A percentile compares a stretch with the other conserved stretches of the same genome.
These are phyloP conservation scores for Plenodomus tracheiphilus DNA, from an alignment of 2,329 filamentous ascomycete genomes.

Conservation along the genomic window DNA sequence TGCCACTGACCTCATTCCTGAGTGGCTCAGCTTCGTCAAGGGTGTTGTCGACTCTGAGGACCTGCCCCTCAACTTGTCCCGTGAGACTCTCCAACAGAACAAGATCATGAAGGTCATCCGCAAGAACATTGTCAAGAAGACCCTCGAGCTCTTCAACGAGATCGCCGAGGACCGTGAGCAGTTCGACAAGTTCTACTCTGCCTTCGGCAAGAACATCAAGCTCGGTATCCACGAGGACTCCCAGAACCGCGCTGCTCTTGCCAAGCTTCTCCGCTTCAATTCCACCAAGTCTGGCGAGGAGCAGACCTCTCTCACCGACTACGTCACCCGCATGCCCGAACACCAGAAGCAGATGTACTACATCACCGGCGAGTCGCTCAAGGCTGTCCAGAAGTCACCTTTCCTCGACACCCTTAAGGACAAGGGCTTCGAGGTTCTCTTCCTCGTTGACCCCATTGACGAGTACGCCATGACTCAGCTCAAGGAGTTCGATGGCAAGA, in stretches of 20 bases:
- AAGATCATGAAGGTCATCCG: conserved; percentile 99
- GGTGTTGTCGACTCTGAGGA: conserved; percentile 99
- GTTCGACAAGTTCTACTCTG: conserved; percentile 99
- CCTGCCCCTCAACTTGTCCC: conserved; percentile 97
- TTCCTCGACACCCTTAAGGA: conserved; percentile 99
- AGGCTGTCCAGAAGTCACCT: conserved; percentile 96
- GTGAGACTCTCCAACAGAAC: conserved; percentile 99
- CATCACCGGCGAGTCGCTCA: conserved; percentile 99
- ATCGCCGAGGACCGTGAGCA: conserved; percentile 99
- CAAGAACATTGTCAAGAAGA: conserved; percentile 99
- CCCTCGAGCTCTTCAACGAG: conserved; percentile 98
- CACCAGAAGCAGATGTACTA: conserved; percentile 99
- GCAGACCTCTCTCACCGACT: conserved; percentile 91
- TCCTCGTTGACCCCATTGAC: conserved; percentile 98
- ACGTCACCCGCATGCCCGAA: conserved; percentile 98
- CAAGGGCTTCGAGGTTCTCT: conserved; percentile 99
- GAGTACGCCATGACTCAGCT: conserved; percentile 99
- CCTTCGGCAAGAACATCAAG: conserved; percentile 99
- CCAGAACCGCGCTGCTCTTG: conserved; percentile 89
- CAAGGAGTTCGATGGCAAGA: conserved; percentile 99
- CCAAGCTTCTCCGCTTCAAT: conserved; percentile 98
- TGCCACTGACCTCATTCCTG: conserved; percentile 96
- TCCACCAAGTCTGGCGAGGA: conserved; percentile 99
- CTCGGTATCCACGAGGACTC: conserved; percentile 99
- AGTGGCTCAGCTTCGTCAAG: conserved; percentile 99